Conservation (phyloP, 192 early-diverging fungal genomes). For the Podila epigama region DNA sequence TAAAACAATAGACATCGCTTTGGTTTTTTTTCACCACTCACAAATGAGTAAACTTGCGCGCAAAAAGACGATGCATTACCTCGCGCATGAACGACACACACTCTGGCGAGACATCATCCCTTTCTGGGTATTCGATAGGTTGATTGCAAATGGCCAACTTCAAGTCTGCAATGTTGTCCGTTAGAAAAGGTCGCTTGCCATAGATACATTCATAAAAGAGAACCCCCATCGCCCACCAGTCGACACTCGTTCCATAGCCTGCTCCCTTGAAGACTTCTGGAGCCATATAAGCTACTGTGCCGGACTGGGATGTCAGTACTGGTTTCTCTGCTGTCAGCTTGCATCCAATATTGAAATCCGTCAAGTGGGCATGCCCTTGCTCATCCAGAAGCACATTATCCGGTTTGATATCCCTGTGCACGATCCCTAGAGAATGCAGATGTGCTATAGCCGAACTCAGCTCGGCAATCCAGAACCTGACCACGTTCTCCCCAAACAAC, state of each 20-base stretch:
- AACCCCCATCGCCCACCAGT: slow-evolving; percentile 97
- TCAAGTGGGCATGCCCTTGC: slow-evolving; percentile 87
- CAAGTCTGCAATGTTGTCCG: slow-evolving; percentile 27
- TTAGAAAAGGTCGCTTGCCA: slow-evolving; percentile 34
- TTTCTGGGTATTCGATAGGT: slow-evolving; percentile 30
- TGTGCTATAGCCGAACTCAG: slow-evolving; percentile 80
- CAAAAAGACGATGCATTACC: no score
- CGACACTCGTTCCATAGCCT: slow-evolving; percentile 89
- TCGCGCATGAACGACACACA: slow-evolving; percentile 24
- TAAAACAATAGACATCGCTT: neutral
- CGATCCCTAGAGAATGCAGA: slow-evolving; percentile 82
- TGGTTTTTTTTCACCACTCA: no score
- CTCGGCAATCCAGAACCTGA: slow-evolving; percentile 90
- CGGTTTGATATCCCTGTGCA: slow-evolving; percentile 94
- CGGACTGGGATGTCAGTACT: slow-evolving; percentile 81
- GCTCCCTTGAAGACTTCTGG: slow-evolving; percentile 73
- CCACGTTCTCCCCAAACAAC: slow-evolving; percentile 75
- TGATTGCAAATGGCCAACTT: slow-evolving; percentile 26
- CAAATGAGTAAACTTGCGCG: neutral
- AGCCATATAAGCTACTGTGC: slow-evolving; percentile 94
- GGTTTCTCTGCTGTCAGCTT: slow-evolving; percentile 64
- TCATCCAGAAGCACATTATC: slow-evolving; percentile 85
- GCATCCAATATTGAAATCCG: slow-evolving; percentile 97
- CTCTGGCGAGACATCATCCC: slow-evolving; percentile 23
- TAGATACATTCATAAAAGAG: slow-evolving; percentile 90